Evolutionary conservation across 2,329 filamentous ascomycete species (phyloP).

Genomic region (Chalaropsis thielavioides): DNA sequence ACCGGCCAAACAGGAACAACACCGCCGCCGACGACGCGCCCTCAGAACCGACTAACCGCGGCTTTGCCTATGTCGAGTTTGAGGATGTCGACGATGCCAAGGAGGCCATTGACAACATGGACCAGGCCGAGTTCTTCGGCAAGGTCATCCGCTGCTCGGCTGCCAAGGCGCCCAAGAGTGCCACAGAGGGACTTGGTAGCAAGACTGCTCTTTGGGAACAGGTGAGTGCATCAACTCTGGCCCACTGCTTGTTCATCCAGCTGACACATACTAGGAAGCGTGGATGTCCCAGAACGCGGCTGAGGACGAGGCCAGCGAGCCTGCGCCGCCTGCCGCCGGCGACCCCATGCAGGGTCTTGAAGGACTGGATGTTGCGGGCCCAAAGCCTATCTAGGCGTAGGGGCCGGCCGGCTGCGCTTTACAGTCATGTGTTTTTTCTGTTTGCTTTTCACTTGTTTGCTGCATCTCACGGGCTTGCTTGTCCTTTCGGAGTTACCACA

Average conservation of each 20-base stretch:
- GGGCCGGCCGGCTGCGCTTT: not conserved
- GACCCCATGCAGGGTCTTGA: slow-evolving; percentile 96
- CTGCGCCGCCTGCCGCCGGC: slow-evolving; percentile 41
- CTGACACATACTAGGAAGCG: slow-evolving; percentile 51
- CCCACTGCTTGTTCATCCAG: not conserved
- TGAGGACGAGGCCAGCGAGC: slow-evolving; percentile 51
- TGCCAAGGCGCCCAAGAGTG: slow-evolving; percentile 82
- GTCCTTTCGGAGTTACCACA: slow-evolving; percentile 7
- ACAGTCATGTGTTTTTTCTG: slow-evolving; percentile 16
- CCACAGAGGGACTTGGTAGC: slow-evolving; percentile 75
- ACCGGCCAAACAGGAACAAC: slow-evolving; percentile 45
- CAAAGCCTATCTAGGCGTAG: slow-evolving; percentile 52
- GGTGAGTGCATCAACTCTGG: slow-evolving; percentile 35
- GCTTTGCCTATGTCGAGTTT: slow-evolving; percentile 94
- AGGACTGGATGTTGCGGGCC: slow-evolving; percentile 84
- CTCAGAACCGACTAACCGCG: slow-evolving; percentile 60
- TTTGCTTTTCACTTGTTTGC: slow-evolving; percentile 22
- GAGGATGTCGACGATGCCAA: slow-evolving; percentile 72
- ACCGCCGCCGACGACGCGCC: slow-evolving; percentile 25
- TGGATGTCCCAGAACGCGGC: slow-evolving; percentile 82
- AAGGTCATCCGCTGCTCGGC: slow-evolving; percentile 81
- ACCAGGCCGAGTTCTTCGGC: slow-evolving; percentile 89
- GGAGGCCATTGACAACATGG: slow-evolving; percentile 98
- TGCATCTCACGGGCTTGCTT: not conserved
- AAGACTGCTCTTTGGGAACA: slow-evolving; percentile 96